Evolutionary conservation across 2,329 filamentous ascomycete genomes (phyloP).

Genomic region (Cercospora brassicicola): DNA sequence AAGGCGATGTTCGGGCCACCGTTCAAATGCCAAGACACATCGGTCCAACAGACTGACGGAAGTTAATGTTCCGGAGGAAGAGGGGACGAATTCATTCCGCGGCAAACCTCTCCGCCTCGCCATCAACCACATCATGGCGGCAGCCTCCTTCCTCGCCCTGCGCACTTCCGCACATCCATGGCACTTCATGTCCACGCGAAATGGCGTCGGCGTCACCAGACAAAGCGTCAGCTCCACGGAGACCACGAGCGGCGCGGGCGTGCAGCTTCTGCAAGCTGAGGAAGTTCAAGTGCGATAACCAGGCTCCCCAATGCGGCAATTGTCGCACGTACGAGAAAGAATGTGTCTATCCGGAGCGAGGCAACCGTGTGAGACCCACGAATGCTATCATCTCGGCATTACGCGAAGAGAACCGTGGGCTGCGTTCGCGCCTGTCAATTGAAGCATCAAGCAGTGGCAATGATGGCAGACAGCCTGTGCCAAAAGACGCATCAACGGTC

Average conservation of each 20-base stretch:
- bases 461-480: not conserved
- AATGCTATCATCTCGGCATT: constrained; percentile 25
- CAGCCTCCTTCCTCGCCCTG: not conserved
- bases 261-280: constrained; percentile 14
- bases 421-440: constrained; percentile 14
- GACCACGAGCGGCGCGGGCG: constrained; percentile 7
- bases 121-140: not conserved
- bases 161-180: not conserved
- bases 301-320: constrained; percentile 49
- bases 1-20: not conserved
- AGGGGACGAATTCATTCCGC: not conserved
- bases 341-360: constrained; percentile 46
- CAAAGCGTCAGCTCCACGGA: constrained; percentile 3
- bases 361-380: constrained; percentile 34
- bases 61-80: not conserved
- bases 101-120: not conserved
- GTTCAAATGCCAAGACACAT: not conserved
- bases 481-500: not conserved
- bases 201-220: constrained; percentile 4
- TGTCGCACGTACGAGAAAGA: constrained; percentile 50
- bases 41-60: not conserved
- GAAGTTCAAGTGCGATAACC: constrained; percentile 54
- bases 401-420: constrained; percentile 25
- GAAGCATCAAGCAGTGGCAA: not conserved
- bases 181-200: not conserved